phyloP scores from a whole-genome alignment of 768 basidiomycete genomes.

The Rhizopogon sp. region DNA sequence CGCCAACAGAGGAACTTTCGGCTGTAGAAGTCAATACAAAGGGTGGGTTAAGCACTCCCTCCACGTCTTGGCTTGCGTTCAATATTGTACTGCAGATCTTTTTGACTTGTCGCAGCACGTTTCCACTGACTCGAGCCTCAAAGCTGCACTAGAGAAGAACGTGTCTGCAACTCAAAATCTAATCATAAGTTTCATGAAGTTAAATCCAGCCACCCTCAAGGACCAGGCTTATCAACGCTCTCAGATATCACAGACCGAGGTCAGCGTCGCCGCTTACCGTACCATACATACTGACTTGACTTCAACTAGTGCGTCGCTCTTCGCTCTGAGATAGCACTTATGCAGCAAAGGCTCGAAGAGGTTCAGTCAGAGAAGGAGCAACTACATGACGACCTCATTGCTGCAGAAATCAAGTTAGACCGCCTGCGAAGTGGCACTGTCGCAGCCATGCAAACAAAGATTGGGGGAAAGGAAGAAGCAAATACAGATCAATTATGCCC shows the following conservation, averaged over 20 bases:
- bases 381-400: conserved; percentile 46
- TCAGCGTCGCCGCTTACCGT: conserved; percentile 23
- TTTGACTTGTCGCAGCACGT: conserved; percentile 29
- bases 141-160: conserved; percentile 46
- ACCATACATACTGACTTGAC: conserved; percentile 6
- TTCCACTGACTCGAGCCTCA: conserved; percentile 24
- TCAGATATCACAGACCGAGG: conserved; percentile 58
- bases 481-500: conserved; percentile 23
- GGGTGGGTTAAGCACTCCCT: conserved; percentile 25
- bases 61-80: not conserved
- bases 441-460: conserved; percentile 37
- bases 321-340: conserved; percentile 51
- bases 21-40: conserved; percentile 35
- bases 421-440: conserved; percentile 54
- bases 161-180: conserved; percentile 55
- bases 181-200: conserved; percentile 49
- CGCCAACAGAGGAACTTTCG: conserved; percentile 46
- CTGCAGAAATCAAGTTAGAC: conserved; percentile 59
- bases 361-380: conserved; percentile 42
- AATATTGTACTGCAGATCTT: conserved; percentile 15
- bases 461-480: conserved; percentile 27
- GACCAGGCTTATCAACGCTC: conserved; percentile 39
- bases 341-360: conserved; percentile 46
- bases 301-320: conserved; percentile 47
- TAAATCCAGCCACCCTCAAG: conserved; percentile 27